These are phyloP conservation scores for Carex littledalei DNA, from an alignment of 176 grass and related monocot genomes.

Conservation along the genomic window DNA sequence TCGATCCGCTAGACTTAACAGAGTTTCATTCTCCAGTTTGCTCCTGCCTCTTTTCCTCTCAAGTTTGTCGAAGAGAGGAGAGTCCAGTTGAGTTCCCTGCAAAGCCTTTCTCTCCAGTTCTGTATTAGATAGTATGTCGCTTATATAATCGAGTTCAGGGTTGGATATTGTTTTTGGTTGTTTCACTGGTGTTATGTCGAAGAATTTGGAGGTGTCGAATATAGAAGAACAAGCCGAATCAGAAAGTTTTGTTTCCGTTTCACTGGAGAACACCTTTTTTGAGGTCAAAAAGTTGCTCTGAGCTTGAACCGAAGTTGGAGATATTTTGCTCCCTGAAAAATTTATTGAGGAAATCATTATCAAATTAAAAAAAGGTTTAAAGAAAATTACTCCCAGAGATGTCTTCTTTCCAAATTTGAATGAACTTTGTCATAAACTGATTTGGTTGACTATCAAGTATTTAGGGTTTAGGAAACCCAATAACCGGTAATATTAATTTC, in stretches of 20 bases:
- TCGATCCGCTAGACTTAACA: slow-evolving; percentile 26
- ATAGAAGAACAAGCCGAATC: slow-evolving; percentile 47
- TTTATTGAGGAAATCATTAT: not conserved
- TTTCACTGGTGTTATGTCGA: slow-evolving; percentile 25
- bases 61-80: slow-evolving; percentile 37
- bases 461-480: not conserved
- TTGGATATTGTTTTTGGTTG: slow-evolving; percentile 22
- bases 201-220: slow-evolving; percentile 32
- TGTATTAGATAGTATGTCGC: slow-evolving; percentile 35
- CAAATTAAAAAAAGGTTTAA: not conserved
- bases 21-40: slow-evolving; percentile 20
- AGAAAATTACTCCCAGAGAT: not conserved
- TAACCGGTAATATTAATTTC: not conserved
- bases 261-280: slow-evolving; percentile 19
- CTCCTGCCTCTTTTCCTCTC: slow-evolving; percentile 30
- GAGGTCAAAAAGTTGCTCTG: slow-evolving; percentile 28
- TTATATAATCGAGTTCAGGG: slow-evolving; percentile 48
- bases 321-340: slow-evolving; percentile 39
- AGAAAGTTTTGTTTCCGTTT: slow-evolving; percentile 35
- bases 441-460: not conserved
- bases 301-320: slow-evolving; percentile 34
- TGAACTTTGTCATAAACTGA: not conserved
- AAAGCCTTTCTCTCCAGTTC: slow-evolving; percentile 32
- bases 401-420: not conserved
- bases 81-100: slow-evolving; percentile 30